Evolutionary conservation across 495 filamentous ascomycete species (phyloP).

Genomic region (Aspergillus nidulans): DNA sequence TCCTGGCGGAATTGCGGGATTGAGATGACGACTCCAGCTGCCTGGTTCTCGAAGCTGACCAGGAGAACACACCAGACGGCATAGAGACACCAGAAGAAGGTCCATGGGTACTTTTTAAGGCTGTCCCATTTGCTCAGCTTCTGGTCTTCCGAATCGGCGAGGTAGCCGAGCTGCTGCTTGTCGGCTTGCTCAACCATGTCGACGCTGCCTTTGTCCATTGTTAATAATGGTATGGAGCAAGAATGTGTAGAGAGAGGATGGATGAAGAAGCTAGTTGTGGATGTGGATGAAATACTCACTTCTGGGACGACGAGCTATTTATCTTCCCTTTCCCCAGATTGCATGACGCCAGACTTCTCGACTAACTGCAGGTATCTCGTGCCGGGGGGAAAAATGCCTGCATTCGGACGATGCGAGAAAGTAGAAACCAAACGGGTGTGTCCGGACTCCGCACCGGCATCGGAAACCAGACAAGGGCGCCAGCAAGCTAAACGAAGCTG

Average conservation of each 20-base stretch:
- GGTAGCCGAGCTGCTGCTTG: conserved; percentile 4
- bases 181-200: conserved; percentile 6
- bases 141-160: conserved; percentile 7
- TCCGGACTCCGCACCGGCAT: no score
- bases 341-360: not conserved
- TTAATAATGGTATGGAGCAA: not conserved
- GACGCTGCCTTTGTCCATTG: conserved; percentile 6
- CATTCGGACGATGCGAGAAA: not conserved
- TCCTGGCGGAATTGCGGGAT: conserved; percentile 12
- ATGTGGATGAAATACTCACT: not conserved
- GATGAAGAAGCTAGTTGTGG: not conserved
- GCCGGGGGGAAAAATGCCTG: not conserved
- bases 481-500: no score
- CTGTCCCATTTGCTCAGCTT: conserved; percentile 1
- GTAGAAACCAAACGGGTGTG: not conserved
- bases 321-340: not conserved
- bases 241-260: not conserved
- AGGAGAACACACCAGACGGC: conserved; percentile 8
- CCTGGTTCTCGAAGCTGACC: conserved; percentile 8
- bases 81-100: conserved; percentile 8
- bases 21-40: not conserved
- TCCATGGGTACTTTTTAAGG: conserved; percentile 3
- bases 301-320: not conserved
- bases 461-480: no score
- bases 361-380: not conserved